phyloP scores from a whole-genome alignment of 352 stramenopile species.

The Phytophthora pisi region DNA sequence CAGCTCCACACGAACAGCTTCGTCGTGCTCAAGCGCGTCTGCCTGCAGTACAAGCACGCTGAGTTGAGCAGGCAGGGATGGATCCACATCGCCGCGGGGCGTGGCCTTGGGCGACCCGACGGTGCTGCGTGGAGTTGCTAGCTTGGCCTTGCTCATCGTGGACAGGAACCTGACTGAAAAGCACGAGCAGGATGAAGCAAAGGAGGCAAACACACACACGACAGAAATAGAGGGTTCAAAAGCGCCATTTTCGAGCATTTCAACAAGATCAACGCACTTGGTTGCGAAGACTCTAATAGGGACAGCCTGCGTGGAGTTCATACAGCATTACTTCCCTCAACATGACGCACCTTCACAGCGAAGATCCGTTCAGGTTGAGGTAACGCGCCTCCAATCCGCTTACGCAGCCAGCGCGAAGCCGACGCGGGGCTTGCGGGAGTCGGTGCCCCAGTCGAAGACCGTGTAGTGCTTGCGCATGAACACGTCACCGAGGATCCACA shows the following conservation, averaged over 20 bases:
- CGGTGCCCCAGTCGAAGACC: slow-evolving; percentile 91
- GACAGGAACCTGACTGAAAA: slow-evolving; percentile 2
- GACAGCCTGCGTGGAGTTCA: slow-evolving; percentile 7
- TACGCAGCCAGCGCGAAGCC: slow-evolving; percentile 84
- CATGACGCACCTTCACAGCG: slow-evolving; percentile 1
- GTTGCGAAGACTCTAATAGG: slow-evolving; percentile 3
- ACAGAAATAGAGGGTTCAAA: slow-evolving; percentile 33
- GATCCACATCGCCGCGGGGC: slow-evolving; percentile 17
- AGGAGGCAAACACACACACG: not conserved
- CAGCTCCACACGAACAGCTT: slow-evolving; percentile 57
- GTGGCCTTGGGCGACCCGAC: slow-evolving; percentile 26
- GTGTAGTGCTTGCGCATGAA: slow-evolving; percentile 97
- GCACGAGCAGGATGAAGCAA: not conserved
- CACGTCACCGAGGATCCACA: slow-evolving; percentile 93
- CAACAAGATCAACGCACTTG: slow-evolving; percentile 26
- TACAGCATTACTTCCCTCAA: slow-evolving; percentile 6
- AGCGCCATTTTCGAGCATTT: slow-evolving; percentile 27
- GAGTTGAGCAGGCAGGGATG: slow-evolving; percentile 27
- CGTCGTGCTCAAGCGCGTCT: slow-evolving; percentile 59
- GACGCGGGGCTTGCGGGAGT: slow-evolving; percentile 77
- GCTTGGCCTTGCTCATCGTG: slow-evolving; percentile 34
- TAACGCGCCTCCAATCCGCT: slow-evolving; percentile 7
- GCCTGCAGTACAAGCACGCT: slow-evolving; percentile 64
- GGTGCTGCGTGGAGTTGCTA: slow-evolving; percentile 17
- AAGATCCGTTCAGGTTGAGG: slow-evolving; percentile 9